phyloP scores from a whole-genome alignment of 805 yeast species.

The Metschnikowia peoriensis region DNA sequence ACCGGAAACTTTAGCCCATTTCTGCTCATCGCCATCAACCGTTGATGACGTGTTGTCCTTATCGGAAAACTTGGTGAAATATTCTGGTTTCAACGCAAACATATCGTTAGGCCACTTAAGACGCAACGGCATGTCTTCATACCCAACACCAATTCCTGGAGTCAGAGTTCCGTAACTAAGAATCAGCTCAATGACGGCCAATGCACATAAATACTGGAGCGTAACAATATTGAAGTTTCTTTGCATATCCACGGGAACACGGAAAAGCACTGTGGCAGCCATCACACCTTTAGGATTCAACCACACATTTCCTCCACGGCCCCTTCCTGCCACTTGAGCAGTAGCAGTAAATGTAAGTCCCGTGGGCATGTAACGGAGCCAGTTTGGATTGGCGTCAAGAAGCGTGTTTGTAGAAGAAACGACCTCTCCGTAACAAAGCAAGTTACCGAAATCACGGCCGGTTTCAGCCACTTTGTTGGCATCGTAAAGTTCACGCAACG shows the following conservation, averaged over 20 bases:
- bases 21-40: conserved; percentile 56
- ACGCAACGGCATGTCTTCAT: conserved; percentile 71
- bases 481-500: conserved; percentile 35
- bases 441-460: conserved; percentile 52
- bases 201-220: conserved; percentile 77
- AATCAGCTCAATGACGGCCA: conserved; percentile 82
- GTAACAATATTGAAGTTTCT: conserved; percentile 65
- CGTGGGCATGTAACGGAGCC: conserved; percentile 61
- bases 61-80: conserved; percentile 30
- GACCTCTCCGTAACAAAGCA: conserved; percentile 78
- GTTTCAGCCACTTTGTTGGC: conserved; percentile 20
- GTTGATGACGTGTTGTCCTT: conserved; percentile 33
- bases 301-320: conserved; percentile 95
- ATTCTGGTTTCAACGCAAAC: conserved; percentile 69
- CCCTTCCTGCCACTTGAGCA: conserved; percentile 86
- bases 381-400: conserved; percentile 65
- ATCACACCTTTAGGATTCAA: conserved; percentile 90
- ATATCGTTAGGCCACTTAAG: conserved; percentile 98
- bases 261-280: conserved; percentile 72
- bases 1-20: conserved; percentile 79
- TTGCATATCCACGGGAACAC: conserved; percentile 48
- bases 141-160: conserved; percentile 48
- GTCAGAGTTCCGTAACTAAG: conserved; percentile 48
- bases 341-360: conserved; percentile 74
- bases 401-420: conserved; percentile 83